A percentile compares a stretch with the other conserved stretches of the same genome.
These are phyloP conservation scores for Mucor saturninus DNA, from an alignment of 371 early-diverging fungal species.

Conservation along the genomic window DNA sequence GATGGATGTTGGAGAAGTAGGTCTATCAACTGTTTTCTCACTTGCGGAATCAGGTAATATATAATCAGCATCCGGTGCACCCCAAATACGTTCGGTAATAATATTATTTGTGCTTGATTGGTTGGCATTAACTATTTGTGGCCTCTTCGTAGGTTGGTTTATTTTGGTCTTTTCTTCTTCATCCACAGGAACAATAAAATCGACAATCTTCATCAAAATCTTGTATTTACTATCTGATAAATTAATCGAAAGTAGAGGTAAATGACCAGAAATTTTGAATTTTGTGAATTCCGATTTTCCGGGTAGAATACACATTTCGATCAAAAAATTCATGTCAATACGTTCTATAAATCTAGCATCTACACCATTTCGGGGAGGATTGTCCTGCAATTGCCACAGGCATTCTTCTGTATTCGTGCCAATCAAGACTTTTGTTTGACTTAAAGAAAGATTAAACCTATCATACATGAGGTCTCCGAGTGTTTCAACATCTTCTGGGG, in stretches of 20 bases:
- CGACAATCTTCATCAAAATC: conserved; percentile 76
- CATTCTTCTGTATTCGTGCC: conserved; percentile 69
- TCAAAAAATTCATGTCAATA: conserved; percentile 70
- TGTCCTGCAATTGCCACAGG: conserved; percentile 60
- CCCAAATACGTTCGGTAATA: conserved; percentile 31
- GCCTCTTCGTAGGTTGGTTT: not conserved
- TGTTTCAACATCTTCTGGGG: conserved; percentile 58
- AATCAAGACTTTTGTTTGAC: conserved; percentile 70
- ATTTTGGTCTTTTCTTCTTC: not conserved
- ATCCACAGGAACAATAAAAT: conserved; percentile 55
- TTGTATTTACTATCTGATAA: conserved; percentile 86
- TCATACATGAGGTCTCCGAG: conserved; percentile 81
- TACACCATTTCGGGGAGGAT: conserved; percentile 25
- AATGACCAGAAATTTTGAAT: conserved; percentile 70
- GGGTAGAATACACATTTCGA: conserved; percentile 79
- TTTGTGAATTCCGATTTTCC: conserved; percentile 68
- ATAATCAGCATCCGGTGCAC: conserved; percentile 13
- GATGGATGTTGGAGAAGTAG: conserved; percentile 10
- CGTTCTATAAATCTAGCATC: conserved; percentile 70
- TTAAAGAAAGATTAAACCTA: conserved; percentile 72
- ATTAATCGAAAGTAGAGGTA: conserved; percentile 78
- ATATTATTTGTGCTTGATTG: conserved; percentile 19
- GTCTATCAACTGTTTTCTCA: conserved; percentile 23
- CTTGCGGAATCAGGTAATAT: conserved; percentile 29
- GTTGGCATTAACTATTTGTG: not conserved